phyloP scores from a whole-genome alignment of 1,284 basidiomycete genomes.

The Trichosporon sp. region DNA sequence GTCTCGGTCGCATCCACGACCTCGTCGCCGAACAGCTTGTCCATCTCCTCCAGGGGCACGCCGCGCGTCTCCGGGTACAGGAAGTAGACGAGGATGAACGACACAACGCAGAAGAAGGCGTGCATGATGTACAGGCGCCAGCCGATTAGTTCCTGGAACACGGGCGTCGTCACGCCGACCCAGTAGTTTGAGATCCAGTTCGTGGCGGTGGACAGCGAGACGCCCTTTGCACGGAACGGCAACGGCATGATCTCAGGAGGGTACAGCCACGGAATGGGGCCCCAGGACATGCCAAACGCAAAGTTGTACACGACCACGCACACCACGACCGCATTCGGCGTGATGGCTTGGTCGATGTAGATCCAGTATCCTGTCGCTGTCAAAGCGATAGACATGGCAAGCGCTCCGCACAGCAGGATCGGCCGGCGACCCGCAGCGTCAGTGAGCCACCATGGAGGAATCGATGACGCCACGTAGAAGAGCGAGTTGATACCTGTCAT shows the following conservation, averaged over 20 bases:
- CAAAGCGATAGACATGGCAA: slow-evolving; percentile 50
- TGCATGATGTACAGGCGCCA: slow-evolving; percentile 97
- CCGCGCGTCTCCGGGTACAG: slow-evolving; percentile 54
- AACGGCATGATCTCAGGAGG: slow-evolving; percentile 92
- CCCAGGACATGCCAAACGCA: slow-evolving; percentile 65
- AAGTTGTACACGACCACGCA: slow-evolving; percentile 94
- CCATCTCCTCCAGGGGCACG: slow-evolving; percentile 55
- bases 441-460: slow-evolving; percentile 92
- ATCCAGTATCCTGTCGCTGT: slow-evolving; percentile 55
- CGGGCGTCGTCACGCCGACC: slow-evolving; percentile 83
- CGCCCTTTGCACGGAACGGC: slow-evolving; percentile 84
- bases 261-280: slow-evolving; percentile 61
- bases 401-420: slow-evolving; percentile 87
- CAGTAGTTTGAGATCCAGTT: slow-evolving; percentile 62
- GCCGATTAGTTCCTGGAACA: slow-evolving; percentile 78
- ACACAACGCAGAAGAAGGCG: slow-evolving; percentile 84
- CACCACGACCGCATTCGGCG: slow-evolving; percentile 80
- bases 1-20: slow-evolving; percentile 24
- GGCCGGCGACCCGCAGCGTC: slow-evolving; percentile 85
- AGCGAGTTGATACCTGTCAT: slow-evolving; percentile 95
- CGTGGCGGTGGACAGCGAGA: slow-evolving; percentile 81
- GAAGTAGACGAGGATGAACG: slow-evolving; percentile 62
- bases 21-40: slow-evolving; percentile 44
- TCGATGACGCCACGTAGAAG: slow-evolving; percentile 75
- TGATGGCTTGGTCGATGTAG: slow-evolving; percentile 79